These are phyloP conservation scores for Blastobotrys robertii DNA, from an alignment of 805 yeast species.

Conservation along the genomic window DNA sequence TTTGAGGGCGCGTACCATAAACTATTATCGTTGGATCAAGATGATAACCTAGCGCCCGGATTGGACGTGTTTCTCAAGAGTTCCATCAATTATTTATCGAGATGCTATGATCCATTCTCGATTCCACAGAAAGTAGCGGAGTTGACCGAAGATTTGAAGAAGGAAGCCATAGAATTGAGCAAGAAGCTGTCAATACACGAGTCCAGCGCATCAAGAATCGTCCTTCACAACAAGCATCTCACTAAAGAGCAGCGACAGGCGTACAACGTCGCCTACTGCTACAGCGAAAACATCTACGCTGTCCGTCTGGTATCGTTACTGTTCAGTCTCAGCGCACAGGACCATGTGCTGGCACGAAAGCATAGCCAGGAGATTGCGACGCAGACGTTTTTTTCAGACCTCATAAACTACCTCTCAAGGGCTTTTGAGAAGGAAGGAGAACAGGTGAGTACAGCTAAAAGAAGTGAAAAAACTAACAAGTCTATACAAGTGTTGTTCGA, in stretches of 20 bases:
- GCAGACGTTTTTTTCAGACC: too few relatives aligned
- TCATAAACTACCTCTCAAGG: too few relatives aligned
- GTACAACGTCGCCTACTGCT: constrained; percentile 11
- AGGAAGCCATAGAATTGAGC: constrained; percentile 12
- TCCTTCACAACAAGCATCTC: constrained; percentile 7
- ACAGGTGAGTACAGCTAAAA: neutral
- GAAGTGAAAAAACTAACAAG: neutral
- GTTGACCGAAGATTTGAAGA: constrained; percentile 4
- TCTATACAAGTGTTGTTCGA: constrained; percentile 6
- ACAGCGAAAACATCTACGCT: constrained; percentile 13
- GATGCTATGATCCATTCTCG: too few relatives aligned
- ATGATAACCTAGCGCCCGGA: too few relatives aligned
- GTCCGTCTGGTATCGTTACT: constrained; percentile 11
- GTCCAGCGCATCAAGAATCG: constrained; percentile 12
- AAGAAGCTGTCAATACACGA: constrained; percentile 8
- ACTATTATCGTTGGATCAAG: too few relatives aligned
- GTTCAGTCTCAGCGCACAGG: constrained; percentile 4
- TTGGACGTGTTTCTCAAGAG: too few relatives aligned
- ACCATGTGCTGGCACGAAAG: neutral
- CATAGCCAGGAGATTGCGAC: neutral
- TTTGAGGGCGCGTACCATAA: too few relatives aligned
- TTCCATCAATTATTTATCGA: too few relatives aligned
- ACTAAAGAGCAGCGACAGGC: constrained; percentile 6
- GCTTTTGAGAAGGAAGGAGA: too few relatives aligned
- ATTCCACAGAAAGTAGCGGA: neutral